A percentile compares a stretch with the other conserved stretches of the same genome.
These are phyloP conservation scores for Tylopilus orsonianus DNA, from an alignment of 1,284 basidiomycete genomes.

Conservation along the genomic window DNA sequence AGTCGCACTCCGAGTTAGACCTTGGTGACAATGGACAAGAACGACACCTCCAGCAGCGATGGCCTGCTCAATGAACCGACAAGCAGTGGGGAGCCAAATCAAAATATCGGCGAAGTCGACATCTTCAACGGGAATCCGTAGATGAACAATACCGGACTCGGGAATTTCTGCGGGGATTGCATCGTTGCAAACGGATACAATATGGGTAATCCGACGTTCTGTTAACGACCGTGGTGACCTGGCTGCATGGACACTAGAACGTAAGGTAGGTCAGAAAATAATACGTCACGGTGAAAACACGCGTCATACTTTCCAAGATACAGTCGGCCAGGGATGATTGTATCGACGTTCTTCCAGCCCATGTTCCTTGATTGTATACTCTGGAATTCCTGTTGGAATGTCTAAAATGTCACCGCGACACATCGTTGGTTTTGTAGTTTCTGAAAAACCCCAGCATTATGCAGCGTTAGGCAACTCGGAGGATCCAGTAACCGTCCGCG, in stretches of 20 bases:
- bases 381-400: conserved; percentile 33
- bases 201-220: conserved; percentile 74
- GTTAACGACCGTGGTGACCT: conserved; percentile 70
- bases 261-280: conserved; percentile 26
- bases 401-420: conserved; percentile 14
- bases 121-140: conserved; percentile 75
- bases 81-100: conserved; percentile 73
- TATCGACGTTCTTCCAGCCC: conserved; percentile 72
- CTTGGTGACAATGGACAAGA: conserved; percentile 83
- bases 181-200: conserved; percentile 72
- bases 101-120: conserved; percentile 82
- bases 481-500: conserved; percentile 32
- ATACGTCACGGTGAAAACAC: conserved; percentile 22
- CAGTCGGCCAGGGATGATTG: conserved; percentile 65
- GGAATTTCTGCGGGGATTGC: conserved; percentile 72
- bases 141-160: conserved; percentile 67
- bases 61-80: conserved; percentile 79
- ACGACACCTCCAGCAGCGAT: conserved; percentile 66
- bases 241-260: conserved; percentile 63
- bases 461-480: conserved; percentile 31
- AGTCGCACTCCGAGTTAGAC: conserved; percentile 78
- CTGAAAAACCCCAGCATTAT: conserved; percentile 20
- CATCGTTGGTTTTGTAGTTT: conserved; percentile 38
- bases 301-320: conserved; percentile 72
- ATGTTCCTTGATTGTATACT: conserved; percentile 38